Evolutionary conservation across 2,329 filamentous ascomycete genomes (phyloP), one percentile per base, ranked within the genome.

Genomic region (Fusarium sp.): DNA sequence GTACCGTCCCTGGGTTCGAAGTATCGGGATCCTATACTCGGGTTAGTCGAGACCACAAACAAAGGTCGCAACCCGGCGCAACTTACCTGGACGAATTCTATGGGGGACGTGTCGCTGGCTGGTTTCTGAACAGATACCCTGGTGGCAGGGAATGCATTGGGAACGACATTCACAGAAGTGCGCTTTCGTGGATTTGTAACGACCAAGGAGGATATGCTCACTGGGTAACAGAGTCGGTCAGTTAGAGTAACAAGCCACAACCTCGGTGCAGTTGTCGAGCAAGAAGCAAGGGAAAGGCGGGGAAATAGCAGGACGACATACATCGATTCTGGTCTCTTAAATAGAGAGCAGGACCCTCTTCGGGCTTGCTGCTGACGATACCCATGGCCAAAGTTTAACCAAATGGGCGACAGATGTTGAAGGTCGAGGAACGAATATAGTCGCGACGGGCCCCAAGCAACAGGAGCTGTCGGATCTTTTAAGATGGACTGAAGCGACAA

Each of bases 71-170:
- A 59, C 63, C 50, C 44, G 68, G 66, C 71, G 73, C 73, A 65
- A 81, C 83, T 70, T 85, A 97, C 95, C 90, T 97, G 95, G 45
- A 99, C 89, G 82, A 94, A 99, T 83, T 98, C 95, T 72, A 98
- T 86, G 10, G 93, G 90, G 59, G 86, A 85, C 68, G 89, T 89
- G 78, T 99, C 95, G 75, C 91, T 90, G 25, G 85, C 70, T 43
- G 94, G 89, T 77, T 92, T 90, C 77, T 88, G 91, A 50, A 90
- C 93, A 73, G 85, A 87, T 78, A 96, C 89, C 84, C 91, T 90
- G 60, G 90, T 91, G 43, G 95, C 93, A 71, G 96, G 96, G 78
- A 92, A 98, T 73, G 91, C 87, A 85, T 98, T 98, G 67, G 96
- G 95, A 69, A 89, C 83, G 75, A 98, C 86, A 77, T 90, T 91